Evolutionary conservation across 2,329 filamentous ascomycete species (phyloP).

Genomic region (Chaetomiaceae sp.): DNA sequence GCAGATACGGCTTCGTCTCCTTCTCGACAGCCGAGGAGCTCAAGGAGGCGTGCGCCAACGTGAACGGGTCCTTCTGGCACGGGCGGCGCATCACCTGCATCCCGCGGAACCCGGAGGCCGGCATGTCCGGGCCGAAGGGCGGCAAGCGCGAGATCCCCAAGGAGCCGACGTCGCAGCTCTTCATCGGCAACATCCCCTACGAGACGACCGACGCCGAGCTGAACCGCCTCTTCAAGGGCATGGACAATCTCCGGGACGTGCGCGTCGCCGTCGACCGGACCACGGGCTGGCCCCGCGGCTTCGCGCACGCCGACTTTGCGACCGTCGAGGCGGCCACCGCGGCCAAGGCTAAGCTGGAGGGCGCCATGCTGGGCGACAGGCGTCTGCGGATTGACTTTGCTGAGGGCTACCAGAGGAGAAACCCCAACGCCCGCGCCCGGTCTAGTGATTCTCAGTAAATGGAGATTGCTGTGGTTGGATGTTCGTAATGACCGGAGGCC

Average conservation of each 20-base stretch:
- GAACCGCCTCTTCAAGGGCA: constrained; percentile 67
- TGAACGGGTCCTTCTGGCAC: constrained; percentile 37
- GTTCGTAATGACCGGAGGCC: not conserved
- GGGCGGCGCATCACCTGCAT: constrained; percentile 33
- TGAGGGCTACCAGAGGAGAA: constrained; percentile 14
- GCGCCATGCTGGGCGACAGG: constrained; percentile 61
- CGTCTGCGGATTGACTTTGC: constrained; percentile 63
- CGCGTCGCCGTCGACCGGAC: constrained; percentile 77
- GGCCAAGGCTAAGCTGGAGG: constrained; percentile 53
- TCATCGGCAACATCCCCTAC: constrained; percentile 81
- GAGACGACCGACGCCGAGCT: constrained; percentile 81
- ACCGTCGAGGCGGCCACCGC: constrained; percentile 60
- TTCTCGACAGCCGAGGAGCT: constrained; percentile 25
- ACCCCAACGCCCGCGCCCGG: not conserved
- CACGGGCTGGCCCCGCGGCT: constrained; percentile 77
- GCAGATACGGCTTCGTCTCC: constrained; percentile 34
- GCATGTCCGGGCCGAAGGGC: too few species aligned
- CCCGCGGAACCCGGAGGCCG: constrained; percentile 14
- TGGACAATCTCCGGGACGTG: constrained; percentile 68
- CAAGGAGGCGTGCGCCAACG: constrained; percentile 27
- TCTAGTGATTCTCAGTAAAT: not conserved
- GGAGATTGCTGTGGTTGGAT: too few species aligned
- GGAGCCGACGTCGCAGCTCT: constrained; percentile 45
- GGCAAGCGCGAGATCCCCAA: not conserved
- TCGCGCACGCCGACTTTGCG: constrained; percentile 77